A percentile compares a stretch with the other conserved stretches of the same genome.
phyloP scores from a whole-genome alignment of 192 early-diverging fungal species.

The Coemansia guatemalensis region DNA sequence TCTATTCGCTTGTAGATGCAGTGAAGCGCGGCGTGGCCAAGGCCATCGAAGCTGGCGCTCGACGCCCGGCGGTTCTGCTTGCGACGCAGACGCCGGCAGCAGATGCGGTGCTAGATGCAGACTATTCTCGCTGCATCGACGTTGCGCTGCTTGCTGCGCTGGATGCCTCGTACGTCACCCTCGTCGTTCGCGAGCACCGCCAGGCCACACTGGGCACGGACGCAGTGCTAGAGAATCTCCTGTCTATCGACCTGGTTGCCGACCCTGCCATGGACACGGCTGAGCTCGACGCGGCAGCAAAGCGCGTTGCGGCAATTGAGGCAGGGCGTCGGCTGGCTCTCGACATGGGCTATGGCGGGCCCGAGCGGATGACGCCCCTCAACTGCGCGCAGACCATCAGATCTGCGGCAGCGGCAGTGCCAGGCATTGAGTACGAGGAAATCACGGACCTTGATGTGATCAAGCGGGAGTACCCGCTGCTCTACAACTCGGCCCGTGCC shows the following conservation, averaged over 20 bases:
- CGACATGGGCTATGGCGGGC: constrained; percentile 83
- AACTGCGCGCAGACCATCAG: constrained; percentile 68
- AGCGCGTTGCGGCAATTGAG: constrained; percentile 69
- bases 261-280: constrained; percentile 18
- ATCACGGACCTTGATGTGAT: constrained; percentile 68
- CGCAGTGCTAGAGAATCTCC: constrained; percentile 52
- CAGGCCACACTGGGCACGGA: constrained; percentile 41
- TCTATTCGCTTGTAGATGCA: constrained; percentile 37
- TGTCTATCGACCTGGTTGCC: constrained; percentile 62
- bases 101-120: constrained; percentile 39
- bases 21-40: constrained; percentile 66
- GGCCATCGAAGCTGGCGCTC: constrained; percentile 64
- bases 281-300: constrained; percentile 39
- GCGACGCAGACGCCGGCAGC: constrained; percentile 51
- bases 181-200: constrained; percentile 77
- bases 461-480: constrained; percentile 78
- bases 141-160: constrained; percentile 73
- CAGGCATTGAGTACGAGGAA: constrained; percentile 61
- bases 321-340: constrained; percentile 67
- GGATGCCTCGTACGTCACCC: constrained; percentile 71
- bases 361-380: constrained; percentile 85
- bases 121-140: constrained; percentile 71
- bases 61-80: constrained; percentile 61
- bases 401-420: constrained; percentile 58
- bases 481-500: constrained; percentile 75